These are phyloP conservation scores for Zygnema cylindricum DNA, from an alignment of 139 green algal genomes.

Conservation along the genomic window DNA sequence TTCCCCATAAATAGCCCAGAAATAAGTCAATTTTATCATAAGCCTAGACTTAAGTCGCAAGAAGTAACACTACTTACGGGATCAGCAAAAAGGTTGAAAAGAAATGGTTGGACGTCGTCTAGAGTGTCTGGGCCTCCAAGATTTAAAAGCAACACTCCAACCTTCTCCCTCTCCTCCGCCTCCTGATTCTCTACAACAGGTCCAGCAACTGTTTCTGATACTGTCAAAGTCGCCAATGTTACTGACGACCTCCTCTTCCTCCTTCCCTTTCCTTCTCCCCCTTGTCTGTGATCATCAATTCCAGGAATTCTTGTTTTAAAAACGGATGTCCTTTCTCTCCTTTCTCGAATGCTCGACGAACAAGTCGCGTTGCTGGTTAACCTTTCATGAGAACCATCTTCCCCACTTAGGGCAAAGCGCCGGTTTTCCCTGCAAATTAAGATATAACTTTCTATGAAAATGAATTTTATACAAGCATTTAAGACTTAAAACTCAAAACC, in stretches of 20 bases:
- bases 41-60: no score
- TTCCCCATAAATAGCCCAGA: no score
- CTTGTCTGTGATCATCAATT: background rate
- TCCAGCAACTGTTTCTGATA: background rate
- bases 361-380: background rate
- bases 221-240: background rate
- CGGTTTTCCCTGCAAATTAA: no score
- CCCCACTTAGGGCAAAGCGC: background rate
- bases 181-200: background rate
- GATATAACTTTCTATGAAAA: no score
- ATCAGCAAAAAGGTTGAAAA: constrained; percentile 99
- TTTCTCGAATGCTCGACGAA: background rate
- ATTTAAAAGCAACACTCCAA: constrained; percentile 97
- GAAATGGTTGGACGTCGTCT: constrained; percentile 96
- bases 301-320: background rate
- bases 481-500: no score
- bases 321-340: background rate
- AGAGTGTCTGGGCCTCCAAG: constrained; percentile 94
- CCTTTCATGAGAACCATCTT: background rate
- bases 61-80: constrained; percentile 66
- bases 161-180: constrained; percentile 27
- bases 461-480: no score
- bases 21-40: no score
- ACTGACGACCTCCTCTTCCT: background rate
- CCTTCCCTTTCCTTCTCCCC: background rate